Conservation (phyloP, 352 stramenopile species). For the Globisporangium cederbergense region DNA sequence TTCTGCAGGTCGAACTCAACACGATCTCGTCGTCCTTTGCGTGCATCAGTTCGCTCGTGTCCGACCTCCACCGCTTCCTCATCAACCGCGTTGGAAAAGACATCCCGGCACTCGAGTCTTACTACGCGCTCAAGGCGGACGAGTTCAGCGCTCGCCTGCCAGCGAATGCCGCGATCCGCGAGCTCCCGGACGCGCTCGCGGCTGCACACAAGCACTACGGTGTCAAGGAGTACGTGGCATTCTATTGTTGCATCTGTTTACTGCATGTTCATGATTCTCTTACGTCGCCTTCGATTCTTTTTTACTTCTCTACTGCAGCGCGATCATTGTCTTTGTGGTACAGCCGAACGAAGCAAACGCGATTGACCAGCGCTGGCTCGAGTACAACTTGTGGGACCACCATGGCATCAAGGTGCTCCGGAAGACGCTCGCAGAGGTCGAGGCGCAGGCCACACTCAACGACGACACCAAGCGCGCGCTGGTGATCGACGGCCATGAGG, state of each 20-base stretch:
- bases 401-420: constrained; percentile 78
- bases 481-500: constrained; percentile 62
- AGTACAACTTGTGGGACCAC: constrained; percentile 89
- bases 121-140: constrained; percentile 40
- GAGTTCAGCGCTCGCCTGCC: constrained; percentile 53
- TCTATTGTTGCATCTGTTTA: no score
- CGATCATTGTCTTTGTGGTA: constrained; percentile 90
- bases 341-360: constrained; percentile 87
- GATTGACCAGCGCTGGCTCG: constrained; percentile 91
- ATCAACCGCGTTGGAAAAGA: constrained; percentile 44
- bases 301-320: constrained; percentile 22
- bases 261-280: not conserved
- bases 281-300: constrained; percentile 1
- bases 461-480: constrained; percentile 44
- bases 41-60: constrained; percentile 92
- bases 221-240: constrained; percentile 40
- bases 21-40: constrained; percentile 98
- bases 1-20: constrained; percentile 97
- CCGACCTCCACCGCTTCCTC: constrained; percentile 87
- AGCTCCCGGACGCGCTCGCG: constrained; percentile 65
- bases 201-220: constrained; percentile 69
- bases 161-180: constrained; percentile 59
- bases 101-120: constrained; percentile 42
- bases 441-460: constrained; percentile 32
- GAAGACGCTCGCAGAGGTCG: constrained; percentile 68